Base-by-base conservation (phyloP, 1,284 basidiomycete species). In the Rhodotorula mucilaginosa region DNA sequence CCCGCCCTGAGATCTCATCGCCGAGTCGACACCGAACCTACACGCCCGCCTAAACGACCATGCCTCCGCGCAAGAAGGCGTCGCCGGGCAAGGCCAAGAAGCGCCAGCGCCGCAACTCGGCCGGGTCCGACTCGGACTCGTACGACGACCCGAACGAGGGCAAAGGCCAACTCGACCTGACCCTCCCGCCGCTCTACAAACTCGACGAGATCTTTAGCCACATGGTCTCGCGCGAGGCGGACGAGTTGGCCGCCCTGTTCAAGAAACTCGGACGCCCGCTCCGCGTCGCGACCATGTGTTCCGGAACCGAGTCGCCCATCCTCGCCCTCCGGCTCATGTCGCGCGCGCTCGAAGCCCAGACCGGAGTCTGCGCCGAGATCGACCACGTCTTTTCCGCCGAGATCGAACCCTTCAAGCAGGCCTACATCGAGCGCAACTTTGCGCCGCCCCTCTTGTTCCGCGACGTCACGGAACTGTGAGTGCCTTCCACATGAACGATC, bases 311-410 rank as follows among this genome's bases (percentile, higher is more conserved):
- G 79, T 94, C 93, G 2, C 94, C 94, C 47, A 85, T 97, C 21
- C 88, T 97, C 26, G 95, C 94, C 15, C 84, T 97, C 52, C 89
- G 91, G 57, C 84, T 97, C 76, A 92, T 97, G 62, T 88, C 83
- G 85, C 79, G 88, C 86, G 79, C 89, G 4, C 87, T 96, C 71
- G 82, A 87, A 61, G 87, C 88, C n/a, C 88, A 89, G 72, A 87
- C 88, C 77, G 86, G 83, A 3, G 79, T 90, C 57, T 83, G 86
- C 2, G 83, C 97, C 62, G 86, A 89, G 49, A 84, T 94, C 72
- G 89, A 96, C 78, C 95, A 97, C 81, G 92, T 97, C 65, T 97
- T 97, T 82, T 97, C 94, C 0, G 97, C 94, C 82, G 94, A 97
- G 82, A 97, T 97, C 74, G 95, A 97, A 80, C 94, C 95, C 2